Percentiles rank a stretch among this genome's conserved stretches.
Conservation (phyloP, 108 stramenopile genomes). For the Aurantiochytrium sp. region DNA sequence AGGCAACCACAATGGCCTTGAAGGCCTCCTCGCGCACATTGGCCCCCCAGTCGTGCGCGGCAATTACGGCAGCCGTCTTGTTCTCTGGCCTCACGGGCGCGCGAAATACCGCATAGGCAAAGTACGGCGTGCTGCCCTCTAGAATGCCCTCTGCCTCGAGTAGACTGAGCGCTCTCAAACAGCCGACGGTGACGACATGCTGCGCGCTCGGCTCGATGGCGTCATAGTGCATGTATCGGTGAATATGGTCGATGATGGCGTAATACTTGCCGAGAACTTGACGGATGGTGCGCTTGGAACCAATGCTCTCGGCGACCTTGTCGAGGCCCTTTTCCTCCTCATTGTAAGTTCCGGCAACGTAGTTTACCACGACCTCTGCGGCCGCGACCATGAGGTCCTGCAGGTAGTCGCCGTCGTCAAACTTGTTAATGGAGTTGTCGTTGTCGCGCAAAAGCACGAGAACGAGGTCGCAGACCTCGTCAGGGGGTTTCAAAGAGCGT, state of each 20-base stretch:
- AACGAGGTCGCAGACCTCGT: conserved; percentile 6
- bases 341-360: background rate
- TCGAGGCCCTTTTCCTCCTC: background rate
- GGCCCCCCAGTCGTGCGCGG: background rate
- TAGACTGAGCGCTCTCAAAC: background rate
- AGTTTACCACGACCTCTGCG: background rate
- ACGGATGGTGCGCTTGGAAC: background rate
- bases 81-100: background rate
- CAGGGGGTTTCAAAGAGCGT: background rate
- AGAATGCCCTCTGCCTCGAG: background rate
- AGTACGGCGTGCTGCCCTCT: background rate
- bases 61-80: background rate
- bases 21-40: conserved; percentile 6
- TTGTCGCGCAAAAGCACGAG: background rate
- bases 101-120: background rate
- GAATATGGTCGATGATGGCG: conserved; percentile 5
- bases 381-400: background rate
- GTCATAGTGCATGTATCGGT: background rate
- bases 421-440: background rate
- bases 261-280: background rate
- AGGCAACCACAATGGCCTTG: background rate
- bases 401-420: background rate
- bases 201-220: background rate
- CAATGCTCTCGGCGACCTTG: background rate
- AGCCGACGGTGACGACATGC: background rate